Base-by-base conservation (phyloP, 2,329 filamentous ascomycete genomes). In the Talaromyces sp. region DNA sequence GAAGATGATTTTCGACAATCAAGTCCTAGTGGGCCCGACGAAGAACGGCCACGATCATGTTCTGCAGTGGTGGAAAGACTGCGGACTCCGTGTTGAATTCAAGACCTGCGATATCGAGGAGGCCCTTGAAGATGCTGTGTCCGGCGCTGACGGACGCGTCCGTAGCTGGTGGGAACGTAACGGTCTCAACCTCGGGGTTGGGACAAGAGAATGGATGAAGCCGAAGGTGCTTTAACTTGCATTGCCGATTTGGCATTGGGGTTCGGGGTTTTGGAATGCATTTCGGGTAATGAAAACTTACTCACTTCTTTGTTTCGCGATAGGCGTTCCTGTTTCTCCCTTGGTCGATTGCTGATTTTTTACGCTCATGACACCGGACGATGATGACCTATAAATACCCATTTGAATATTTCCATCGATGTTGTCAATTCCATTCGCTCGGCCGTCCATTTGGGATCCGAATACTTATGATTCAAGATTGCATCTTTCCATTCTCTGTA, bases 61-160 rank as follows among this genome's bases (percentile, higher is more conserved):
- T 19, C 77, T 97, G 7, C 90, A 96, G 69, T 97, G 93, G 93
- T 97, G 93, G 92, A 88, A 89, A 66, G 81, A 80, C 29, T 78
- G 75, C 32, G 85, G 86, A 0, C 80, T 92, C 62, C 82, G 84
- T 47, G 91, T 97, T 22, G 91, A 96, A 71, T 97, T 96, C 73
- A 92, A 93, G 71, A 96, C 91, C 1, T 96, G 91, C 71, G 91
- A 96, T 71, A 94, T 97, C 56, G 92, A 97, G 70, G 93, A 97
- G 74, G 92, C 92, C 0, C 80, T 97, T 35, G 92, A 97, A 70
- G 92, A 96, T 69, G 90, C 90, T 2, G 71, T 93, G 3, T 83
- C 84, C 33, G 83, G 78, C 4, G 86, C 88, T 49, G 88, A 91
- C 57, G 84, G 86, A 59, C 82, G 82, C 33, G 90, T 96, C 16